Base-by-base conservation (phyloP, 2,329 filamentous ascomycete genomes). In the Echinosphaeria canescens region DNA sequence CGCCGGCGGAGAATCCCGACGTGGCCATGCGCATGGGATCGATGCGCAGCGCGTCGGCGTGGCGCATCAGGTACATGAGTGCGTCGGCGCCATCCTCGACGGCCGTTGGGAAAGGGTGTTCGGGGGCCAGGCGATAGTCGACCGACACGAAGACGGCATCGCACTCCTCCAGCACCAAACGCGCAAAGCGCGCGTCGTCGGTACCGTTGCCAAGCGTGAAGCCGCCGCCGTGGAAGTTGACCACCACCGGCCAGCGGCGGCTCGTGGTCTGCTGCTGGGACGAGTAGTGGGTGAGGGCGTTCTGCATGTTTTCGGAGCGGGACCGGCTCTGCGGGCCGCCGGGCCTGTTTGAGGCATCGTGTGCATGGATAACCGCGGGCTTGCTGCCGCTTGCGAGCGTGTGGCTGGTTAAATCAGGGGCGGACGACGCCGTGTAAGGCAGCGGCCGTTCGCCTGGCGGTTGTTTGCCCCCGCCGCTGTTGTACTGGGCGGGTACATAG, bases 221-320 rank as follows among this genome's bases (percentile, higher is more conserved):
- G 5, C 71, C 71, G 13, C 71, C 71, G 15, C 70, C 70, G 38
- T 76, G 71, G 37, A 70, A 71, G 41, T 73, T 71, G 35, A 75
- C 53, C 15, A 75, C 53, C 12, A 62, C 62, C 0, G 68, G 56
- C 27, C 38, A 52, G n/a, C 31, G 37, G 20, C 34, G 32, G 15
- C 31, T 29, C 2, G 27, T 22, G 7, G 15, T 43, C 31, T 13
- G 34, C 27, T 5, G 41, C 33, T n/a, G n/a, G n/a, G n/a, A n/a
- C n/a, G n/a, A n/a, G n/a, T n/a, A n/a, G n/a, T n/a, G n/a, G n/a
- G n/a, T n/a, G n/a, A n/a, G n/a, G n/a, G n/a, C n/a, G n/a, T n/a
- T n/a, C n/a, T n/a, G n/a, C n/a, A n/a, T n/a, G n/a, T n/a, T n/a
- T n/a, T n/a, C n/a, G n/a, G n/a, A n/a, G n/a, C n/a, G n/a, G n/a